phyloP scores from a whole-genome alignment of 371 early-diverging fungal species.

The Cokeromyces recurvatus region DNA sequence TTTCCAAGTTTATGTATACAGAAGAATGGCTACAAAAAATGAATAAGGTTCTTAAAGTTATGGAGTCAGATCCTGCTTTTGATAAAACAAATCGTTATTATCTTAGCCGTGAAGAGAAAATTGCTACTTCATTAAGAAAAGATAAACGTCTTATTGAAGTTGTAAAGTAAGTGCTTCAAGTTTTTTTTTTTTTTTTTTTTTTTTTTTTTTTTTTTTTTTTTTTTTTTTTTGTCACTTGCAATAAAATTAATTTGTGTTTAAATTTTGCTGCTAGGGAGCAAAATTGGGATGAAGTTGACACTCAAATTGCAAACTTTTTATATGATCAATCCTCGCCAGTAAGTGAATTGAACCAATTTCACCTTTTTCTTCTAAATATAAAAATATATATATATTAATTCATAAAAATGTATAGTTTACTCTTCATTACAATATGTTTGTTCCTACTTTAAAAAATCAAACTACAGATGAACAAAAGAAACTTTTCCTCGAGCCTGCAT shows the following conservation, averaged over 20 bases:
- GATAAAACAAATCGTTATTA: constrained; percentile 56
- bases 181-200: too few relatives aligned
- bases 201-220: too few relatives aligned
- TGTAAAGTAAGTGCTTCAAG: constrained; percentile 34
- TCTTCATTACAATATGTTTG: constrained; percentile 68
- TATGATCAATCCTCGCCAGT: constrained; percentile 46
- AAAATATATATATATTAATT: neutral
- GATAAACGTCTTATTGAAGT: constrained; percentile 53
- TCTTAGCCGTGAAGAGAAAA: constrained; percentile 47
- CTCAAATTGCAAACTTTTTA: constrained; percentile 37
- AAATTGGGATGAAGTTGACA: constrained; percentile 41
- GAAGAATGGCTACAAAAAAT: constrained; percentile 46
- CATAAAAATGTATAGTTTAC: constrained; percentile 21
- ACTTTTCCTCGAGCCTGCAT: constrained; percentile 68
- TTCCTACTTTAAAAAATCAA: constrained; percentile 73
- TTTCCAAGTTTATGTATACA: constrained; percentile 52
- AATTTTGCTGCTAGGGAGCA: constrained; percentile 27
- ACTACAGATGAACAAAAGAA: constrained; percentile 77
- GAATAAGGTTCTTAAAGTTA: constrained; percentile 43
- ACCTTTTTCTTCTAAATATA: neutral
- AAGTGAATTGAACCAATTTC: constrained; percentile 9
- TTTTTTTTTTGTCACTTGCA: neutral
- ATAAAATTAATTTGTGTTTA: neutral
- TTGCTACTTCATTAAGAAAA: constrained; percentile 44
- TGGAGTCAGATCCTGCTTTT: constrained; percentile 56